Base-by-base conservation (phyloP, 2,329 filamentous ascomycete species). In the Xylaria arbuscula region DNA sequence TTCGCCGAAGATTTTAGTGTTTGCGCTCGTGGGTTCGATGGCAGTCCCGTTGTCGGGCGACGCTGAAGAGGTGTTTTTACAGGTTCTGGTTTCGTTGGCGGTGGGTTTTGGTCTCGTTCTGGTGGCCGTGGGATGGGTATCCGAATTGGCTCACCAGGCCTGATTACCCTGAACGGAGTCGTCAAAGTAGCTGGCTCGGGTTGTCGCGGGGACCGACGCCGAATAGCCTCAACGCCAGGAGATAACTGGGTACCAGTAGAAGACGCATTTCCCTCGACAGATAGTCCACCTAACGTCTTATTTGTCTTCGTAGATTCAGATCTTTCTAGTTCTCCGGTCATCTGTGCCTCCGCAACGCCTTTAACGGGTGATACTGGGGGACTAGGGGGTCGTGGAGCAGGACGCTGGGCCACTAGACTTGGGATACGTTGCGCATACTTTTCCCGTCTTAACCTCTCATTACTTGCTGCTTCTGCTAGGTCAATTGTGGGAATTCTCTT, bases 181-280 rank as follows among this genome's bases (percentile, higher is more conserved):
- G 71, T 64, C 17, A 72, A 72, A 13, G 68, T 36, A 19, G 62
- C 62, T 38, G 68, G 67, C 28, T 67, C 65, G 1, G 77, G 72
- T 9, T 83, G 79, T 55, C 83, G 78, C 17, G 87, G 86, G 1
- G 87, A 88, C 54, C 87, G 80, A 71, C 84, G 82, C 11, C 86
- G 82, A 34, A 88, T 72, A 51, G 83, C 83, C 7, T 87, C 85
- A 3, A 79, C 75, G 1, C 81, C 82, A 0, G 86, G 86, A 3
- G 87, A 88, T 7, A 85, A 75, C 72, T 87, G 83, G 8, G 83
- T 80, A 1, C 83, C 84, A 11, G 83, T 84, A 3, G 82, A 83
- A 13, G 77, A 79, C 1, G 81, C 83, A 58, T 78, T 78, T 75
- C 74, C 67, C 74, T 76, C 38, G 73, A 78, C 73, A 63, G 77